Conservation (phyloP, 345 rosid species). For the Pugionium cornutum region DNA sequence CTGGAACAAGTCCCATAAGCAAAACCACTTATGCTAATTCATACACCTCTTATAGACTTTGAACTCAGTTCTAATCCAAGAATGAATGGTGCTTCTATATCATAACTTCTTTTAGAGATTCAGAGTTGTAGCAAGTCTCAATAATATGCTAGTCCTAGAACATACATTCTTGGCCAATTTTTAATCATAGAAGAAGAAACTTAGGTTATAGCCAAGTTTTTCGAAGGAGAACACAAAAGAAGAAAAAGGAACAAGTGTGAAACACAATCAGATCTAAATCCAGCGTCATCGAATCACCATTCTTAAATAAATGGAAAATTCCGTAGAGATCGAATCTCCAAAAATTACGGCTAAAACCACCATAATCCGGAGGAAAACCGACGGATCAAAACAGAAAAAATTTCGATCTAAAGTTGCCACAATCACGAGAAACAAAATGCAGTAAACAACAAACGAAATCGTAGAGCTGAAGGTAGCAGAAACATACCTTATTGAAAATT, state of each 20-base stretch:
- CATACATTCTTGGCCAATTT: not conserved
- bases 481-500: slow-evolving; percentile 28
- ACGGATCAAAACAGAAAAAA: slow-evolving; percentile 19
- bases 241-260: not conserved
- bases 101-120: not conserved
- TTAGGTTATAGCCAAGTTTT: not conserved
- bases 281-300: slow-evolving; percentile 15
- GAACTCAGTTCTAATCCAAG: not conserved
- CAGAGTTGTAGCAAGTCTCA: not conserved
- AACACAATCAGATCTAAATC: slow-evolving; percentile 31
- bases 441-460: not conserved
- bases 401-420: not conserved
- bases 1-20: not conserved
- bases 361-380: not conserved
- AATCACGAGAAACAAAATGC: slow-evolving; percentile 4
- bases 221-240: not conserved
- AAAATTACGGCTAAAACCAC: not conserved
- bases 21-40: not conserved
- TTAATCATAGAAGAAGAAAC: not conserved
- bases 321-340: not conserved
- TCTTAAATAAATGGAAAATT: not conserved
- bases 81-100: not conserved
- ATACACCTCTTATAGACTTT: not conserved
- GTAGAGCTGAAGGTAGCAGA: not conserved
- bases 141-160: not conserved